Evolutionary conservation across 2,329 filamentous ascomycete genomes (phyloP).

Genomic region (Aspergillus aculeatinus): DNA sequence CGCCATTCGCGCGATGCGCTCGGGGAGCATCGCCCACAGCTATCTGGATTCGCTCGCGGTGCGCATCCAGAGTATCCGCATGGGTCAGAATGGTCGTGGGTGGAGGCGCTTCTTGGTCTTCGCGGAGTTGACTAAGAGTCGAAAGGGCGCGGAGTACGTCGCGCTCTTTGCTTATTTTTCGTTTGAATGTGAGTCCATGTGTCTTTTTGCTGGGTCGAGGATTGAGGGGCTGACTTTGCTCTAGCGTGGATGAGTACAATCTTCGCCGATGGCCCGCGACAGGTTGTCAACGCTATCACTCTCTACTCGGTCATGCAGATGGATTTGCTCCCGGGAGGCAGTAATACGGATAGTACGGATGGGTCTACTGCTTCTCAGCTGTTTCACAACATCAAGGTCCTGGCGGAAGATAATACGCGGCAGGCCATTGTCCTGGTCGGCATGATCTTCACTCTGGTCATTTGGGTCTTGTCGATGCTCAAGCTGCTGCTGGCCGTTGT

Average conservation of each 20-base stretch:
- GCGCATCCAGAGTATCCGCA: slow-evolving; percentile 77
- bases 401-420: slow-evolving; percentile 71
- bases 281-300: slow-evolving; percentile 86
- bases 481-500: slow-evolving; percentile 70
- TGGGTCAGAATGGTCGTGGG: slow-evolving; percentile 67
- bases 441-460: slow-evolving; percentile 87
- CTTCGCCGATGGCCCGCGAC: slow-evolving; percentile 86
- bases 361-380: slow-evolving; percentile 70
- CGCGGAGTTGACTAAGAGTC: slow-evolving; percentile 83
- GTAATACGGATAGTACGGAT: slow-evolving; percentile 54
- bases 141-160: slow-evolving; percentile 85
- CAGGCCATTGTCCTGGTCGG: slow-evolving; percentile 81
- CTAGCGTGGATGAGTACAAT: slow-evolving; percentile 83
- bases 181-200: slow-evolving; percentile 54
- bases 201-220: neutral
- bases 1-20: slow-evolving; percentile 75
- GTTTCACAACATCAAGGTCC: slow-evolving; percentile 73
- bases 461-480: slow-evolving; percentile 82
- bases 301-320: slow-evolving; percentile 79
- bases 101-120: slow-evolving; percentile 93
- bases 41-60: slow-evolving; percentile 88
- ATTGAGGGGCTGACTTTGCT: slow-evolving; percentile 11
- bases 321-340: slow-evolving; percentile 65
- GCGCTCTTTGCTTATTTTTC: slow-evolving; percentile 89
- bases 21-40: slow-evolving; percentile 83